Base-by-base conservation (phyloP, 192 early-diverging fungal genomes). In the Mortierella alpina region DNA sequence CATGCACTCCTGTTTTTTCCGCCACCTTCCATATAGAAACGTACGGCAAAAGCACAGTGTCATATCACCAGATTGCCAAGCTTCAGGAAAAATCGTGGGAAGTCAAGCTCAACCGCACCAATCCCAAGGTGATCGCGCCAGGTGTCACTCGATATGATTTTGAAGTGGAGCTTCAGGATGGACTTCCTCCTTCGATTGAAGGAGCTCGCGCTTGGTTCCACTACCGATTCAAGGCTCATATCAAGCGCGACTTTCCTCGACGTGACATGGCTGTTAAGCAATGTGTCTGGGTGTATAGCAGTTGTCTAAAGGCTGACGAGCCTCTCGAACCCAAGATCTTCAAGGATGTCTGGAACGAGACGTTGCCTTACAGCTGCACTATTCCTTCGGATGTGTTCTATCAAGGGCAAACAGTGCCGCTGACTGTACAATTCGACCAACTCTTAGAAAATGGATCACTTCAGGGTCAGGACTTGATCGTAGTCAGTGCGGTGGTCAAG, bases 191-290 rank as follows among this genome's bases (percentile, higher is more conserved):
- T 12, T 66, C 75, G 0, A 44, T 78, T 31, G 53, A 66, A 10
- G 75, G 75, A 17, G 45, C 42, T 46, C 62, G 64, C 14, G 76
- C 69, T 41, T 80, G 76, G 69, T 80, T 80, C 39, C 70, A 71
- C 44, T 80, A 72, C n/a, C 70, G 76, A 2, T 72, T 80, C 64
- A 71, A 71, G 40, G 76, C 76, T 8, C 58, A 68, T 22, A 51
- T 80, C 48, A 20, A 49, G 13, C 69, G 76, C 18, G 65, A 64
- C 39, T 78, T 78, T 17, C 75, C 75, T 23, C 63, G 63, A 22
- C 75, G 75, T 0, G 63, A 78, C 40, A 78, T 78, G 75, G 75
- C 75, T 15, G 58, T 20, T 48, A 78, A 78, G 20, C 62, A 71
- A 12, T 56, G 57, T 23, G 63, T 71, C 57, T 78, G 75, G 75